A percentile compares a stretch with the other conserved stretches of the same genome.
Evolutionary conservation across 2,329 filamentous ascomycete genomes (phyloP).

Genomic region (Ceratocystis destructans): DNA sequence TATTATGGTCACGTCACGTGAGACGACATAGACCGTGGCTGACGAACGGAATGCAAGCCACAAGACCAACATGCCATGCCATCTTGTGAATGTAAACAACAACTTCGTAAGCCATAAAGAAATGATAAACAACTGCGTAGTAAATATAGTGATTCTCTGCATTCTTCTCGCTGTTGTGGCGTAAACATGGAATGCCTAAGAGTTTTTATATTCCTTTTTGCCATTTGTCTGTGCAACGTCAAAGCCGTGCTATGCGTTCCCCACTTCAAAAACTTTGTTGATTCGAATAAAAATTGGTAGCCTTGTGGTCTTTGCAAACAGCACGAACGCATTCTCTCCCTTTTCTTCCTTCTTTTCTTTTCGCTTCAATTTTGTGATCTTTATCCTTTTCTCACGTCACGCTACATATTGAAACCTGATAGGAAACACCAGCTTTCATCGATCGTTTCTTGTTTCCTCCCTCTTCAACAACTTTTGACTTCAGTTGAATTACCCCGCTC

Average conservation of each 20-base stretch:
- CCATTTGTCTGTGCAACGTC: background rate
- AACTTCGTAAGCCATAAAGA: too few relatives aligned
- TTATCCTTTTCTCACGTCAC: background rate
- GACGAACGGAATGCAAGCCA: too few relatives aligned
- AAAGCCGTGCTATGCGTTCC: background rate
- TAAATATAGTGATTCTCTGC: background rate
- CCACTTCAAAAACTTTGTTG: constrained; percentile 7
- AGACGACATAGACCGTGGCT: too few relatives aligned
- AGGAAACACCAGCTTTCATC: background rate
- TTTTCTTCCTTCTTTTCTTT: background rate
- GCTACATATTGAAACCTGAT: background rate
- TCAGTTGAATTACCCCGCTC: constrained; percentile 9
- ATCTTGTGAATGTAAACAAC: too few relatives aligned
- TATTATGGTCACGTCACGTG: too few relatives aligned
- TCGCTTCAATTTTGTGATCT: background rate
- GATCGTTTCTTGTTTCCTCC: constrained; percentile 12
- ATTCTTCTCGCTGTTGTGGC: background rate
- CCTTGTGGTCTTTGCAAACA: background rate
- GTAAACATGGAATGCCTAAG: too few relatives aligned
- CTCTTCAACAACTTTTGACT: constrained; percentile 13
- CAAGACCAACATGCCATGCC: too few relatives aligned
- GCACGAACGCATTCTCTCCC: background rate
- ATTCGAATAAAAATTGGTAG: background rate
- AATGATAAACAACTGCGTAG: background rate
- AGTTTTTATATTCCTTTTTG: background rate